Base-by-base conservation (phyloP, 106 monocot species). In the Amphibolis antarctica region DNA sequence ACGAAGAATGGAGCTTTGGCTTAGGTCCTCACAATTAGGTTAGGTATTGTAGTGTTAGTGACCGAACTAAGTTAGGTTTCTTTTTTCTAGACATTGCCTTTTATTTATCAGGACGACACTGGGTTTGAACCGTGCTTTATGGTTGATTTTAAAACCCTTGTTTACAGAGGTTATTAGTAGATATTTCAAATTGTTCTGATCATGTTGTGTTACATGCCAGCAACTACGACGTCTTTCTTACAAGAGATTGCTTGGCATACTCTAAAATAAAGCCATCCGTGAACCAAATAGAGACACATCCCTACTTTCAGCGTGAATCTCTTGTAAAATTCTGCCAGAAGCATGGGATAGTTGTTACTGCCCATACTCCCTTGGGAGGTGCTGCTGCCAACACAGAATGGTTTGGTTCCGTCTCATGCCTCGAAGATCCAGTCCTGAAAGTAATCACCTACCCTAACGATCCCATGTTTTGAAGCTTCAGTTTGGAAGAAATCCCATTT, bases 321-420 rank as follows among this genome's bases (percentile, higher is more conserved):
- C 82, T 96, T n/a, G 86, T 96, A 44, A 96, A 86, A 68, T 96
- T 96, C 71, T 96, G 94, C 75, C 94, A 86, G 31, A 96, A 86
- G 78, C 86, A 96, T 46, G 83, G 83, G 3, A 71, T 96, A 46
- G 84, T 75, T 62, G 86, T 96, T 46, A 96, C 89, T 30, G 94
- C 94, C 12, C 94, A 96, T 63, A 96, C 94, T 60, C 94, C 94
- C 42, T 66, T 96, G 10, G 89, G 94, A 5, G 94, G 94, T 48
- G 76, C 79, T 54, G 66, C 94, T 65, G 89, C 89, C 24, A 96
- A 96, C 55, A 29, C 80, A 29, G 89, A 96, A 61, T 84, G 79
- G 86, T 96, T 96, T 65, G 89, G 94, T 30, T 63, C 77, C 7
- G 71, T 96, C 50, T 96, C 94, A 27, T 86, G 81, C 60, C 78